Evolutionary conservation across 805 yeast species (phyloP), one percentile per base, ranked within the genome.

Genomic region (Yarrowia sp.): DNA sequence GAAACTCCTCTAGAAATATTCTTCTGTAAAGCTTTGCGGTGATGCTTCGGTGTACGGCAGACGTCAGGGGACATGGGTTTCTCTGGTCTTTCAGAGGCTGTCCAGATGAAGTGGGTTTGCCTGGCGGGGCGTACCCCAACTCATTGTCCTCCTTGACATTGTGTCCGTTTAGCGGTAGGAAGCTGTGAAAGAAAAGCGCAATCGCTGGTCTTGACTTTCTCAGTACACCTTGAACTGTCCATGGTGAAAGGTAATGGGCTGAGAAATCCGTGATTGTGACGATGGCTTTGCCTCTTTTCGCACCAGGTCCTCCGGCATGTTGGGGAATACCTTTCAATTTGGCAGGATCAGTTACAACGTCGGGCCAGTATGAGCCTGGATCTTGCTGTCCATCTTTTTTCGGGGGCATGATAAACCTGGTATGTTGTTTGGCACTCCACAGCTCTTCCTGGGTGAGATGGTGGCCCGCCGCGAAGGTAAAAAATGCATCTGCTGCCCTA

Each of bases 391-490:
- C 65, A 5, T 38, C 5, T 3, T 8, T 1, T 7, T 45, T 9
- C 2, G 65, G 65, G 9, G 65, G 65, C 50, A 59, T 45, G 42
- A 59, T 35, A 52, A 52, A 59, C 16, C 12, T 42, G 9, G 52
- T 16, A 10, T 43, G 14, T 8, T 16, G 16, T 14, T 8, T 45
- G 7, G 36, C 41, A 11, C 42, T 59, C 52, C 52, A 45, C 32
- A 59, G 7, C 11, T 59, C 42, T 35, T 43, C 41, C 5, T 19
- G 3, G 14, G 42, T n/a, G 11, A 45, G 12, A 9, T 45, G 16
- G 22, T 59, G 52, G 15, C 65, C 65, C 5, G 41, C 52, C 1
- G 36, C 52, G 4, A 45, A 35, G 14, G 65, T 43, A 19, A 59
- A 59, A 16, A 59, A 59, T 4, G 26, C 7, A 5, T 59, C 42